Evolutionary conservation across 148 eudicot genomes (phyloP).

Genomic region (Rhododendron williamsianum): DNA sequence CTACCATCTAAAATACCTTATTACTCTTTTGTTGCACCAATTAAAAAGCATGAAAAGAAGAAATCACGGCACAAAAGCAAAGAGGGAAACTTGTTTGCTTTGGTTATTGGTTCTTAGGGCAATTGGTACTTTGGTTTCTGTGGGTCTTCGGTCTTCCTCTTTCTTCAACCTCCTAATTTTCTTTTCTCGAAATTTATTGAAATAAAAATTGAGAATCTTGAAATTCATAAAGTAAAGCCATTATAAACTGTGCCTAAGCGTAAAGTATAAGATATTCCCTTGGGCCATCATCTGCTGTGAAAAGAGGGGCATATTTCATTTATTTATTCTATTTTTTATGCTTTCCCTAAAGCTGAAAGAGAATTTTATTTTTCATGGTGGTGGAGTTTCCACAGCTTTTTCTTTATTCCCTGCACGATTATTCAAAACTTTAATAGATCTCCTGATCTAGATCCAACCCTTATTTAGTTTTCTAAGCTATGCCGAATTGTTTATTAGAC

Average conservation of each 20-base stretch:
- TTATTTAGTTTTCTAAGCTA: background rate
- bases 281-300: background rate
- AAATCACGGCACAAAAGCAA: background rate
- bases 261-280: background rate
- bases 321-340: background rate
- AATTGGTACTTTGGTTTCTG: background rate
- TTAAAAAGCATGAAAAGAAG: background rate
- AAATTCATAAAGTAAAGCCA: background rate
- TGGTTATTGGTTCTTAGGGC: background rate
- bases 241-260: background rate
- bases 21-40: background rate
- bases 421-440: background rate
- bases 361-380: background rate
- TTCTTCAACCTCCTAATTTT: slow-evolving; percentile 1
- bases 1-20: background rate
- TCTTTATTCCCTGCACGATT: slow-evolving; percentile 3
- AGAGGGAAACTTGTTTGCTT: background rate
- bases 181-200: background rate
- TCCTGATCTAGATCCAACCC: background rate
- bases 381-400: background rate
- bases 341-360: slow-evolving; percentile 4
- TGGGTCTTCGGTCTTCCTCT: background rate
- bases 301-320: background rate
- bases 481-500: background rate
- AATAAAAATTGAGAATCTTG: background rate